Evolutionary conservation across 2,329 filamentous ascomycete genomes (phyloP), one percentile per base, ranked within the genome.

Genomic region (Didymella exigua): DNA sequence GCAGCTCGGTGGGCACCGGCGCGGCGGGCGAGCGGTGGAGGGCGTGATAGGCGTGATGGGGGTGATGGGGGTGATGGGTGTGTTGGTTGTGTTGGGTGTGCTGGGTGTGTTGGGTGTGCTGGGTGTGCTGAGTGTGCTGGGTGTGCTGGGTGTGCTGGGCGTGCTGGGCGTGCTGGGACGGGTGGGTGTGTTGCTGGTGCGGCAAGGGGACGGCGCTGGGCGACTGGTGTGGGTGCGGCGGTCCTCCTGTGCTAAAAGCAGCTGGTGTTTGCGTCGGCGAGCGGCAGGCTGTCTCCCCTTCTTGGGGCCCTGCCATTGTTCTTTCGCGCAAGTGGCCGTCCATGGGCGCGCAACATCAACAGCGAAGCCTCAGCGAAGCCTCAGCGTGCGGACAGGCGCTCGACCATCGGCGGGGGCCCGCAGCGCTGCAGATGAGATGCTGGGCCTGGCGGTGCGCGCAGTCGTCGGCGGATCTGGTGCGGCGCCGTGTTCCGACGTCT

Each of bases 1-100:
- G 76, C 40, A 77, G 71, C 58, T 74, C 74, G 60, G 73, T 65
- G 49, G 74, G 58, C 24, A 60, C 68, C 13, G 76, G 73, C 34
- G 75, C 73, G 37, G 69, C 53, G 33, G 77, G 77, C 47, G 73
- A 33, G 54, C 51, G 64, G 37, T 61, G 69, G 56, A 21, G 60
- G 33, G 47, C 48, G 5, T 42, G 54, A 24, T 61, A 60, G 54
- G 34, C 27, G 38, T 43, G 49, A 16, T 14, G 40, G 23, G 31
- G 21, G 60, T 60, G 64, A 58, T 38, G n/a, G 14, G 2, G 14
- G 31, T 18, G 45, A 9, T 18, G 14, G 31, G 31, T 18, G 31
- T n/a, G 31, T 13, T 16, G 3, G 31, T 5, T 7, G 31, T 18
- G 14, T 10, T 18, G 14, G 31, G 14, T 34, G 31, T 13, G 16